Base-by-base conservation (phyloP, 1,284 basidiomycete species). In the Boletus holoroseus region DNA sequence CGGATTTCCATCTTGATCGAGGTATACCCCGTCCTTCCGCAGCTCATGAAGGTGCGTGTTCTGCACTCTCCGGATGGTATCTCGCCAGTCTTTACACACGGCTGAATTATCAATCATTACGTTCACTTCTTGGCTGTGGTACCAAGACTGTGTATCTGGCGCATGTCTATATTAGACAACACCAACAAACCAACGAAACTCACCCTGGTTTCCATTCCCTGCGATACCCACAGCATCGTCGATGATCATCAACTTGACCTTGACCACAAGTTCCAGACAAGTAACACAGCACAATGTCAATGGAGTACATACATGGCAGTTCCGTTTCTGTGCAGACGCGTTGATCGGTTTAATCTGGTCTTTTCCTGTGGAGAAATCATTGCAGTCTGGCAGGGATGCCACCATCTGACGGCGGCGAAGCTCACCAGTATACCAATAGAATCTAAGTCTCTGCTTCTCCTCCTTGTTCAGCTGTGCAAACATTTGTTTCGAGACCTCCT, bases 121-220 rank as follows among this genome's bases (percentile, higher is more conserved):
- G 63, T 91, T 89, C 60, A 84, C 78, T 63, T 91, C 88, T 58
- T 87, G 83, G 36, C 79, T 83, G 67, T 91, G 88, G 73, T 80
- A 89, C 83, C 86, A 88, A 15, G 77, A 81, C 63, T 88, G 85
- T n/a, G 78, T 79, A 57, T 83, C 83, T 74, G 59, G 11, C 9
- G 27, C 7, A 24, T 18, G 20, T 32, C n/a, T 11, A 13, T 30
- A 37, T 48, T 24, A 60, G 35, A 39, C 20, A 24, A 22, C 20
- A 26, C 20, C 28, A 22, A 18, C 26, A 36, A 20, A 32, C 16
- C 32, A 8, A 18, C 7, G 7, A 31, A 32, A 47, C 59, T 24
- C 50, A 68, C 68, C 70, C 58, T 81, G 81, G 61, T 85, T 85
- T 7, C 83, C 82, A 50, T 78, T 83, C 4, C 88, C 87, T 24